Base-by-base conservation (phyloP, 2,329 filamentous ascomycete species). In the Septoria linicola region DNA sequence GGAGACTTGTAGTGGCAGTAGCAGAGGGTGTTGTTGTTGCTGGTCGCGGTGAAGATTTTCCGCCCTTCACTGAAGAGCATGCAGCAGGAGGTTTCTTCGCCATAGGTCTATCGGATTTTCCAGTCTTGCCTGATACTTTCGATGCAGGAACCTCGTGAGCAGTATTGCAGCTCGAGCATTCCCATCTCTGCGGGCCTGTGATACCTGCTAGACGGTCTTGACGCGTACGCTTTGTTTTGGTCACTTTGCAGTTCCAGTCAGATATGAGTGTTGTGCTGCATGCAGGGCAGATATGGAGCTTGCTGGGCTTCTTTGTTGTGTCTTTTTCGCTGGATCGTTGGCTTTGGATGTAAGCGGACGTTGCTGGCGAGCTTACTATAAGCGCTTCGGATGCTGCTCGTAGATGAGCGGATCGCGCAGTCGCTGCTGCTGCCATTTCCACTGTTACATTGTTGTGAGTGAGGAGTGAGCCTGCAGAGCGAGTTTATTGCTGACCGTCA, bases 221-320 rank as follows among this genome's bases (percentile, higher is more conserved):
- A 14, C 51, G 39, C 10, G 48, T 49, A 13, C 41, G 45, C 13
- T 51, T 50, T 21, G 10, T 21, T 25, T 21, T 25, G 3, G 13
- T 32, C 4, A 8, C 13, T 3, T 16, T 35, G 44, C 59, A 55
- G 19, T 52, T 55, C 53, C 54, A 59, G 21, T 81, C 81, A 1
- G 74, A 70, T 2, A 83, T 70, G 70, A 84, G 75, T 27, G 85
- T 80, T 52, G 78, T 76, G 13, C 84, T 83, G 61, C 84, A 87
- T 45, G 76, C 75, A 41, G 71, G 74, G 66, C 84, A 87, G 19
- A 76, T 70, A 50, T 77, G 77, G 55, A 82, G 76, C 43, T 73
- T 72, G 55, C 81, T 76, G 60, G 14, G 80, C 76, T 8, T 76
- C 66, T 6, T 69, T 59, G 5, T 79, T 57, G 73, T 71, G 16